Evolutionary conservation across 345 rosid genomes (phyloP).

Genomic region (Salix purpurea): DNA sequence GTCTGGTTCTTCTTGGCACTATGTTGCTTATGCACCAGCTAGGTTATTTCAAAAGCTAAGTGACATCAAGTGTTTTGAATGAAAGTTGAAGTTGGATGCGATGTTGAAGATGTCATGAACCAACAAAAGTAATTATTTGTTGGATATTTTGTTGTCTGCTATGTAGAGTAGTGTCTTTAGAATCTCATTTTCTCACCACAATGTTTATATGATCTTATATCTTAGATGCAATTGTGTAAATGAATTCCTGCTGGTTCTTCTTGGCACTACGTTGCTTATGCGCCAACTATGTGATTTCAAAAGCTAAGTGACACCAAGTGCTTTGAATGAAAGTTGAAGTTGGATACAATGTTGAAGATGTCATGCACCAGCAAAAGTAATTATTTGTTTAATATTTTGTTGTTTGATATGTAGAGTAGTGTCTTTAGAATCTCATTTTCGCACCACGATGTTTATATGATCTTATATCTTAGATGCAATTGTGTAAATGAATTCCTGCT

Average conservation of each 20-base stretch:
- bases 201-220: not conserved
- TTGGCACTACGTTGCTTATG: not conserved
- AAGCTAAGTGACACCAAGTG: no score
- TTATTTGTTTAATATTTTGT: not conserved
- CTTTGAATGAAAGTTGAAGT: not conserved
- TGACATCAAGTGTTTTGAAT: not conserved
- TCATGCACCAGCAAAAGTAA: not conserved
- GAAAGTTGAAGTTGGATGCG: not conserved
- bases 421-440: not conserved
- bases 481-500: not conserved
- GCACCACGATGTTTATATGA: not conserved
- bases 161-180: not conserved
- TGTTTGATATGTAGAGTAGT: not conserved
- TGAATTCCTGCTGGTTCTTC: not conserved
- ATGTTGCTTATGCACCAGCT: not conserved
- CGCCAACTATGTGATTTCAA: not conserved
- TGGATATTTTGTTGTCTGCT: not conserved
- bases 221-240: not conserved
- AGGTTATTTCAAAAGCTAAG: not conserved
- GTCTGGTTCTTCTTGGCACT: constrained; percentile 3
- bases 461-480: not conserved
- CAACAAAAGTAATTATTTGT: not conserved
- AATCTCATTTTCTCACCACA: not conserved
- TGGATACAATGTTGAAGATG: not conserved
- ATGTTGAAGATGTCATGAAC: not conserved